Base-by-base conservation (phyloP, 768 basidiomycete species). In the Termitomyces sp. region DNA sequence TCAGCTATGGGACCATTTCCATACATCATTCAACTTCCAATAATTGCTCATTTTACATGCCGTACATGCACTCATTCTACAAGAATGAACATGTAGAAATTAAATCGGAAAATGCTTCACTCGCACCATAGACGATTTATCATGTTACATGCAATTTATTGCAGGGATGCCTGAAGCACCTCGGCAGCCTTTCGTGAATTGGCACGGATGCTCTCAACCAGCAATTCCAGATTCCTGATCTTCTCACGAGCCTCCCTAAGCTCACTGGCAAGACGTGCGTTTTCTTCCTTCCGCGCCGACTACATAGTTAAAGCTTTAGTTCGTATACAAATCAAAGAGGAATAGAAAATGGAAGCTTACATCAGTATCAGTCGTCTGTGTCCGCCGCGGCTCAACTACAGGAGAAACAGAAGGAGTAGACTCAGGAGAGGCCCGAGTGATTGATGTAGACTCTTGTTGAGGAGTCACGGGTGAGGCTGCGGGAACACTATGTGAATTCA, bases 151-250 rank as follows among this genome's bases (percentile, higher is more conserved):
- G 9, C 16, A 17, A 30, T 21, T 55, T 23, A 56, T 8, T n/a
- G 55, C 41, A 50, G n/a, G 34, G 46, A 42, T 5, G 28, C 25
- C 27, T 39, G 32, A 35, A 92, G 67, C 37, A 86, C 75, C 67
- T 88, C 81, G 12, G 87, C 86, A 2, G 89, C 90, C 66, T 82
- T 88, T 64, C 82, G 77, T 55, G 90, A 88, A 64, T 92, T 93
- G 17, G 85, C 84, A 56, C 80, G 80, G 61, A 90, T 69, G 14
- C 78, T 76, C 72, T 94, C 91, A 19, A 93, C 82, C 72, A 91
- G 88, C 57, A 94, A 67, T 72, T 94, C 92, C 49, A 95, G 70
- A 63, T 86, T 86, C 56, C 94, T 77, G 52, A 95, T 93, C 73
- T 88, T 83, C 70, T 86, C 84, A 39, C 88, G 79, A 34, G 90